Evolutionary conservation across 2,329 filamentous ascomycete genomes (phyloP), one percentile per base, ranked within the genome.

Genomic region (Calonectria henricotiae): DNA sequence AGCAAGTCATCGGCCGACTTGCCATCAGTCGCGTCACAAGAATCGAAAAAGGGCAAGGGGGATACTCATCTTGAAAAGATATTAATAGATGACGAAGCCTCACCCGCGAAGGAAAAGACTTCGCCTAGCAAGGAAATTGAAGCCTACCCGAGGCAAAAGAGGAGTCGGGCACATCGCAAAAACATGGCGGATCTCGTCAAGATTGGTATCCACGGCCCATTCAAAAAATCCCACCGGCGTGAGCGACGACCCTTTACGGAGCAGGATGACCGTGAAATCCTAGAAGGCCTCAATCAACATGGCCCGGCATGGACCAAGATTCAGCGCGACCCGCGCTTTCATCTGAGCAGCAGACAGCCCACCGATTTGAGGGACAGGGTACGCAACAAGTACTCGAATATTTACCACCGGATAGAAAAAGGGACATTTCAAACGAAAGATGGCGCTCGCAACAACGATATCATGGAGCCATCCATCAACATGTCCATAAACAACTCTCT

Each of bases 221-320:
- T 92, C 75, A 90, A 88, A 71, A 89, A 89, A 76, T 91, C 90
- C 0, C 85, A 86, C 58, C 86, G 90, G 32, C 87, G 90, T 25
- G 88, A 90, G 77, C 84, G 90, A 58, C 85, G 88, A 4, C 87
- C 89, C 0, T 92, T 92, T 72, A 89, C 89, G 0, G 88, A 89
- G 32, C 85, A 90, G 72, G 90, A 92, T 69, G 90, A 92, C 75
- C 83, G 82, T 35, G 88, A 90, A 72, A 92, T 92, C 51, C 82
- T 91, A 1, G 83, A 88, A 69, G 90, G 90, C 0, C 86, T 91
- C 43, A 83, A 89, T 44, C 77, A 85, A 4, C 91, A 91, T 76
- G 90, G 90, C 0, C 88, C 90, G 9, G 86, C 89, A 9, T 92
- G 90, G 90, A 91, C 89, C 62, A 89, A 88, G 78, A 92, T 92